Percentiles rank a stretch among this genome's conserved stretches.
phyloP scores from a whole-genome alignment of 257 asterid genomes.

The Hygrophila difformis region DNA sequence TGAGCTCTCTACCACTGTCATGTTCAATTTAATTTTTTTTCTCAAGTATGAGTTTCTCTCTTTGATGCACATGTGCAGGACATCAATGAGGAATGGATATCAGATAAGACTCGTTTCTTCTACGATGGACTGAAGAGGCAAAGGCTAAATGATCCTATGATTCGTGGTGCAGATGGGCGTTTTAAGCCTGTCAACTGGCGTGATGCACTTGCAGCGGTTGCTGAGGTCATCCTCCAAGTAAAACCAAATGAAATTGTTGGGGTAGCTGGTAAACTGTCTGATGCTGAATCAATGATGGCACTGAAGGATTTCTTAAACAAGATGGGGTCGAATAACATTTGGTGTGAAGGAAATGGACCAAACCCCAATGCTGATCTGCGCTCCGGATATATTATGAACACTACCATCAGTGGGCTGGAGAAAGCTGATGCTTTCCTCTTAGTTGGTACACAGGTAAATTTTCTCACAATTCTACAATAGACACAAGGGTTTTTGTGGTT shows the following conservation, averaged over 20 bases:
- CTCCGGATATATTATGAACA: conserved; percentile 90
- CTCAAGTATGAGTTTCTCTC: conserved; percentile 4
- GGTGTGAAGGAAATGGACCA: conserved; percentile 94
- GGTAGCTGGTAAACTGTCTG: conserved; percentile 93
- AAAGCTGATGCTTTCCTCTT: conserved; percentile 89
- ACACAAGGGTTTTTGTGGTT: too few species aligned
- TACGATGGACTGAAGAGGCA: conserved; percentile 99
- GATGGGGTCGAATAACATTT: conserved; percentile 88
- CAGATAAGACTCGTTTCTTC: conserved; percentile 95
- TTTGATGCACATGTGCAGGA: conserved; percentile 42
- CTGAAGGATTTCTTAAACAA: conserved; percentile 81
- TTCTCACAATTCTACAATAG: conserved; percentile 2
- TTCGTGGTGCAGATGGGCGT: conserved; percentile 94
- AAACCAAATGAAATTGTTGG: conserved; percentile 86
- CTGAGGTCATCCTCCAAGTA: conserved; percentile 71
- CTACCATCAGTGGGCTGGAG: conserved; percentile 89
- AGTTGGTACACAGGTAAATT: conserved; percentile 92
- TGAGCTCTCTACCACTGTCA: not conserved
- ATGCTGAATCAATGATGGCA: conserved; percentile 96
- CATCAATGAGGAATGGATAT: conserved; percentile 98
- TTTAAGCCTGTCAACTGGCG: conserved; percentile 93
- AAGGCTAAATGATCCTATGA: conserved; percentile 95
- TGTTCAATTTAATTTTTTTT: not conserved
- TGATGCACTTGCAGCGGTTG: conserved; percentile 82
- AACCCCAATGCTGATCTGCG: conserved; percentile 86